Percentiles rank a stretch among this genome's conserved stretches.
Conservation (phyloP, 2,329 filamentous ascomycete genomes). For the Pseudocercospora fuligena region DNA sequence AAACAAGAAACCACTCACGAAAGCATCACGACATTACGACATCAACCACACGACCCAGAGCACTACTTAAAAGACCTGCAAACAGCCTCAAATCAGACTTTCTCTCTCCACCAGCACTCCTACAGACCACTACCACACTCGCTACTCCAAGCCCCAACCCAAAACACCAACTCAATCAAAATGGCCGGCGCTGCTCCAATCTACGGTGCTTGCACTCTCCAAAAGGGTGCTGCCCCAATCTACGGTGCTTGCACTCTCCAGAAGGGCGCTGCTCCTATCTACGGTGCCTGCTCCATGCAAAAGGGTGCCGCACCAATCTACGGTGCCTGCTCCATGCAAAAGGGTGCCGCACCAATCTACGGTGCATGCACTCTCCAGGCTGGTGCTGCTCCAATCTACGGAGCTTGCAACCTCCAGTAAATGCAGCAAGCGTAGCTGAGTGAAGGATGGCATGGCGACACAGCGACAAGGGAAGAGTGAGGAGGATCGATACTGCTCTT, state of each 20-base stretch:
- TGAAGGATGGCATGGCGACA: not conserved
- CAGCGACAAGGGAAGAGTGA: not conserved
- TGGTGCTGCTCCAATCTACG: not conserved
- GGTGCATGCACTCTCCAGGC: not conserved
- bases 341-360: slow-evolving; percentile 1
- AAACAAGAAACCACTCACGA: slow-evolving; percentile 8
- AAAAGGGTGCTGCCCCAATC: not conserved
- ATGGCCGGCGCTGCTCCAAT: slow-evolving; percentile 5
- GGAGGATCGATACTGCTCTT: slow-evolving; percentile 2
- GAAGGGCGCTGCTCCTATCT: not conserved
- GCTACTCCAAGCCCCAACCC: slow-evolving; percentile 8
- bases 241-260: not conserved
- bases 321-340: slow-evolving; percentile 7
- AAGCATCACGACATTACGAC: slow-evolving; percentile 10
- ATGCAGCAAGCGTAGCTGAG: not conserved
- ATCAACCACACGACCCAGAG: not conserved
- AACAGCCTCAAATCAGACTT: slow-evolving; percentile 1
- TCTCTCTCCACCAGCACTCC: slow-evolving; percentile 12
- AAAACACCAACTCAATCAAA: slow-evolving; percentile 8
- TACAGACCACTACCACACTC: slow-evolving; percentile 18
- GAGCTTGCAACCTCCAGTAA: slow-evolving; percentile 11
- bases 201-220: slow-evolving; percentile 7
- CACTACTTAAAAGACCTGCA: not conserved
- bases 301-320: not conserved
- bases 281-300: slow-evolving; percentile 2